Percentiles rank a stretch among this genome's conserved stretches.
phyloP scores from a whole-genome alignment of 2,329 filamentous ascomycete species.

The Metarhizium humberi region DNA sequence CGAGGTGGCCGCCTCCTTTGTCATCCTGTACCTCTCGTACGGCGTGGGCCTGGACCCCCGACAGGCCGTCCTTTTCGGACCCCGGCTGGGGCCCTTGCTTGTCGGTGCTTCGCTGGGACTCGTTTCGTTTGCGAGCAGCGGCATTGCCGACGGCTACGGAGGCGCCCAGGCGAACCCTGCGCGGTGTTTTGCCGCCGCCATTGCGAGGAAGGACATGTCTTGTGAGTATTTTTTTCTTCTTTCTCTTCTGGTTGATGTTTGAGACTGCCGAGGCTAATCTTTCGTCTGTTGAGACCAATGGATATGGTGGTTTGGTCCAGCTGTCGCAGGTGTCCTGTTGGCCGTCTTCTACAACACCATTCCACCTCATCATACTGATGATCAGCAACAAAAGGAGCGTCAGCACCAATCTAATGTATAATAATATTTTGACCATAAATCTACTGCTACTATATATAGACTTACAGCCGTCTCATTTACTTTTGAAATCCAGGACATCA shows the following conservation, averaged over 20 bases:
- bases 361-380: constrained; percentile 17
- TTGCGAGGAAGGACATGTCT: constrained; percentile 21
- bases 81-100: constrained; percentile 36
- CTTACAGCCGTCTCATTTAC: no score
- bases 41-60: constrained; percentile 44
- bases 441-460: no score
- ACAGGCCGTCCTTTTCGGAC: constrained; percentile 38
- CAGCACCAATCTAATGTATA: neutral
- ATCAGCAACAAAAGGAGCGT: neutral
- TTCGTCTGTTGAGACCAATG: constrained; percentile 17
- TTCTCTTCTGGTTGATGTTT: no score
- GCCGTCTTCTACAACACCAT: constrained; percentile 19
- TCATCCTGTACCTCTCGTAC: constrained; percentile 32
- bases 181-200: constrained; percentile 33
- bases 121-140: constrained; percentile 26
- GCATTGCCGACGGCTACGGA: constrained; percentile 28
- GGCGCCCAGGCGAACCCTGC: constrained; percentile 35
- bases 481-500: no score
- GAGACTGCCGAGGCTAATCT: neutral
- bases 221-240: constrained; percentile 4
- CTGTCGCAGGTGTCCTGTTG: constrained; percentile 17
- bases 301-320: constrained; percentile 28
- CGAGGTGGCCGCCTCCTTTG: constrained; percentile 32
- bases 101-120: constrained; percentile 32
- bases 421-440: no score